Evolutionary conservation across 768 basidiomycete species (phyloP), one percentile per base, ranked within the genome.

Genomic region (Mrakia gelida): DNA sequence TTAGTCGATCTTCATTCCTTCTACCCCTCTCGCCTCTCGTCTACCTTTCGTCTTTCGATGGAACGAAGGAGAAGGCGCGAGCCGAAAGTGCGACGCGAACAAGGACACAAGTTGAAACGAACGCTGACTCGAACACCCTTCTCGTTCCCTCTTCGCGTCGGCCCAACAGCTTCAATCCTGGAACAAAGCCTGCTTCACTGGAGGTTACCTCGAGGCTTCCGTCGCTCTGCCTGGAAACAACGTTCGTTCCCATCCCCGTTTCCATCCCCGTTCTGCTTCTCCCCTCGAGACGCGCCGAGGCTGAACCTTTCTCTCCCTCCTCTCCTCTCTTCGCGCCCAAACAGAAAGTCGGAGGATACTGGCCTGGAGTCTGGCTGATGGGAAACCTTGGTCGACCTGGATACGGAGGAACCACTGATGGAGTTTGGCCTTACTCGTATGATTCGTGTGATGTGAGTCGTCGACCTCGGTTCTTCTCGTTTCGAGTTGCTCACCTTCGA

Each of bases 161-260:
- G n/a, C n/a, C n/a, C n/a, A n/a, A 49, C 56, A 59, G 59, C 79
- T 95, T 15, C 90, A 91, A 80, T 88, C 90, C 18, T 97, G 95
- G 95, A 96, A 97, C 85, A 93, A 97, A 85, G 85, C 97, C 75
- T 98, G 95, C 85, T 97, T 95, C 85, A 95, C 90, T 23, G 94
- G 93, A 0, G 94, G 93, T 2, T 94, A 95, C 82, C 86, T 98
- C 76, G 97, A 97, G 85, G 84, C 81, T 4, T 78, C 81, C 8
- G 80, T 83, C 0, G 80, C 81, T 1, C 78, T 84, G 7, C 84
- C 84, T 7, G 84, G 84, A 49, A 82, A 81, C 28, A 82, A 81
- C 74, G 83, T 32, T 81, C 81, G 84, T 85, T 15, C 11, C 15
- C 45, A 45, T 45, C 45, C 11, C 15, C 45, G 41, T 43, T 43